Evolutionary conservation across 2,329 filamentous ascomycete genomes (phyloP).

Genomic region (Sclerotinia spermophila): DNA sequence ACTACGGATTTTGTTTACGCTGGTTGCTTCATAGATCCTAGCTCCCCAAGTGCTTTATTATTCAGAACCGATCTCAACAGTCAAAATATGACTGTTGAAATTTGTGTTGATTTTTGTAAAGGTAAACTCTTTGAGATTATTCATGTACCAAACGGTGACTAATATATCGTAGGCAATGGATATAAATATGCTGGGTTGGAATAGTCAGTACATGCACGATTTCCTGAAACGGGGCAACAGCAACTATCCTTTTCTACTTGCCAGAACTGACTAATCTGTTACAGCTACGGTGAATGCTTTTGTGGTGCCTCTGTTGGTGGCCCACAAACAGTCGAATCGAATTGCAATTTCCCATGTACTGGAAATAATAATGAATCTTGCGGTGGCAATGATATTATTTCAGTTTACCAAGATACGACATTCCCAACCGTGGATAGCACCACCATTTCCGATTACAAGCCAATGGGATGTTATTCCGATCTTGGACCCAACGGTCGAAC

Average conservation of each 20-base stretch:
- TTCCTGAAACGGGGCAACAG: background rate
- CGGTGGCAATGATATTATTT: slow-evolving; percentile 31
- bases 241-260: background rate
- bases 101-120: slow-evolving; percentile 40
- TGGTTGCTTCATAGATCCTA: slow-evolving; percentile 37
- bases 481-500: slow-evolving; percentile 31
- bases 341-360: slow-evolving; percentile 32
- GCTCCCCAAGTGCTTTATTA: slow-evolving; percentile 33
- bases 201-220: slow-evolving; percentile 26
- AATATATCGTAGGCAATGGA: slow-evolving; percentile 31
- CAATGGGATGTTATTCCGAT: slow-evolving; percentile 43
- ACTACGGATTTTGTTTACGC: slow-evolving; percentile 39
- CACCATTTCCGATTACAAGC: slow-evolving; percentile 33
- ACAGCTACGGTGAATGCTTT: slow-evolving; percentile 33
- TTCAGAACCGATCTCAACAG: slow-evolving; percentile 32
- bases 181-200: slow-evolving; percentile 39
- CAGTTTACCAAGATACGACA: slow-evolving; percentile 38
- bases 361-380: slow-evolving; percentile 31
- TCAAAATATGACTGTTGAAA: slow-evolving; percentile 38
- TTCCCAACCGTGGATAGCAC: slow-evolving; percentile 34
- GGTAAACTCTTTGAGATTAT: slow-evolving; percentile 21
- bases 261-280: slow-evolving; percentile 1
- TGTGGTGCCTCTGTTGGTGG: slow-evolving; percentile 39
- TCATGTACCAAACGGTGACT: background rate
- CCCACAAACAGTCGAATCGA: slow-evolving; percentile 25